Percentiles rank a stretch among this genome's conserved stretches.
Conservation (phyloP, 805 yeast genomes). For the Saccharomycopsis oosterbeekiorum region DNA sequence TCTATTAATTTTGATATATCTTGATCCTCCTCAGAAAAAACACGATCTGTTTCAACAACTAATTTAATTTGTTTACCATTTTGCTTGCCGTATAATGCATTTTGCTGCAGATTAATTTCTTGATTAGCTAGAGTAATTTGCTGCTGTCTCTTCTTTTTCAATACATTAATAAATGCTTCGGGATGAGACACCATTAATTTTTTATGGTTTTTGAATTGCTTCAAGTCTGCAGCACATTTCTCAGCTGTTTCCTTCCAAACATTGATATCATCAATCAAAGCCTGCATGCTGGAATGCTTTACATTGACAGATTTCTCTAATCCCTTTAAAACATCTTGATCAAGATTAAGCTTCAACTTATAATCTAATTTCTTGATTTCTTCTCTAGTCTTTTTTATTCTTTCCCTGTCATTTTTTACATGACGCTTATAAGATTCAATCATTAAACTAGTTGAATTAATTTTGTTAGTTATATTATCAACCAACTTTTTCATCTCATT, state of each 20-base stretch:
- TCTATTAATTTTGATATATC: constrained; percentile 31
- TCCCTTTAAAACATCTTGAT: not conserved
- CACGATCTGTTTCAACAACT: not conserved
- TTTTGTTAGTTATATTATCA: not conserved
- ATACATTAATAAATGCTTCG: not conserved
- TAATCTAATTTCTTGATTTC: not conserved
- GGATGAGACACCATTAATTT: not conserved
- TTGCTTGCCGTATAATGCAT: not conserved
- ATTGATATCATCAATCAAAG: not conserved
- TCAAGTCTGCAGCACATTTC: not conserved
- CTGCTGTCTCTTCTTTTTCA: not conserved
- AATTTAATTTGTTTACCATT: not conserved
- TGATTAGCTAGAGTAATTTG: not conserved
- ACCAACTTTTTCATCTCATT: not conserved
- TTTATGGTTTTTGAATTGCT: not conserved
- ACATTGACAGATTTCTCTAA: not conserved
- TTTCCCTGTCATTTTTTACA: not conserved
- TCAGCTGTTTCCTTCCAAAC: constrained; percentile 1
- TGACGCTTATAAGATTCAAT: not conserved
- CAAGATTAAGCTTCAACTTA: not conserved
- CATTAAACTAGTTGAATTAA: not conserved
- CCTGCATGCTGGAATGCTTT: not conserved
- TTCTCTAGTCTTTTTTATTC: not conserved
- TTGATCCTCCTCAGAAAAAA: not conserved
- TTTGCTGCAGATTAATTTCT: not conserved